Evolutionary conservation across 2,329 filamentous ascomycete genomes (phyloP).

Genomic region (Ceratocystiopsis sp.): DNA sequence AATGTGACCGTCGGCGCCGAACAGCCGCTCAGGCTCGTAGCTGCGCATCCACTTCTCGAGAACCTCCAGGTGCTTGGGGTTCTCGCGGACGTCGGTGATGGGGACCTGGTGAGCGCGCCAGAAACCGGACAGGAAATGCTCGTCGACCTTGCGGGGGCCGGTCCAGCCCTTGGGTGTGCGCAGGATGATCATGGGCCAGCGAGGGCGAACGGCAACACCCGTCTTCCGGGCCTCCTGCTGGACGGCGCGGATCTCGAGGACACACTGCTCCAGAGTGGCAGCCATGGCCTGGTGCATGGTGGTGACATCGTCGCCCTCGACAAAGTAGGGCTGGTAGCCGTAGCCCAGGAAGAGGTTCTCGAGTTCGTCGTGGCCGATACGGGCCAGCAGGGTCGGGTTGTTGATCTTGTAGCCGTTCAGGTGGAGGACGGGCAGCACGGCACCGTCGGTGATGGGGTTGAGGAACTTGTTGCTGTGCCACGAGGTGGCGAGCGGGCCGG

Average conservation of each 20-base stretch:
- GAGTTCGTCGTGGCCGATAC: conserved; percentile 59
- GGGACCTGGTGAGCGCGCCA: conserved; percentile 69
- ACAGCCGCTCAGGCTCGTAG: conserved; percentile 58
- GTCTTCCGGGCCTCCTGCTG: conserved; percentile 58
- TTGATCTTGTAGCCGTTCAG: conserved; percentile 79
- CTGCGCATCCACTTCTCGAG: conserved; percentile 64
- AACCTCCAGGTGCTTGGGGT: conserved; percentile 46
- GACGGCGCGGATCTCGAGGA: conserved; percentile 48
- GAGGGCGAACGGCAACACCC: conserved; percentile 50
- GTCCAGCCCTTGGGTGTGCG: conserved; percentile 70
- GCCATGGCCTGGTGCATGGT: conserved; percentile 75
- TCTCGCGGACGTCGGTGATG: conserved; percentile 50
- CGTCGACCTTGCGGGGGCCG: conserved; percentile 52
- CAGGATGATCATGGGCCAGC: conserved; percentile 66
- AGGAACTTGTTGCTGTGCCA: conserved; percentile 77
- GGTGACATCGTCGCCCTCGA: conserved; percentile 56
- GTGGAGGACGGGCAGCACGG: conserved; percentile 61
- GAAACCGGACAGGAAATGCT: conserved; percentile 57
- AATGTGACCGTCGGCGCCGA: conserved; percentile 46
- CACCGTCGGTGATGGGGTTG: conserved; percentile 62
- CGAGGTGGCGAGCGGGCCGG: conserved; percentile 58
- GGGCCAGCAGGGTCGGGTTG: conserved; percentile 57
- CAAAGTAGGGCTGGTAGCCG: conserved; percentile 66
- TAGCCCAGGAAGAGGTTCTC: conserved; percentile 54
- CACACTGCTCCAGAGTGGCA: conserved; percentile 54